Percentiles rank a stretch among this genome's conserved stretches.
Conservation (phyloP, 176 grass and related monocot species). For the Lolium rigidum region DNA sequence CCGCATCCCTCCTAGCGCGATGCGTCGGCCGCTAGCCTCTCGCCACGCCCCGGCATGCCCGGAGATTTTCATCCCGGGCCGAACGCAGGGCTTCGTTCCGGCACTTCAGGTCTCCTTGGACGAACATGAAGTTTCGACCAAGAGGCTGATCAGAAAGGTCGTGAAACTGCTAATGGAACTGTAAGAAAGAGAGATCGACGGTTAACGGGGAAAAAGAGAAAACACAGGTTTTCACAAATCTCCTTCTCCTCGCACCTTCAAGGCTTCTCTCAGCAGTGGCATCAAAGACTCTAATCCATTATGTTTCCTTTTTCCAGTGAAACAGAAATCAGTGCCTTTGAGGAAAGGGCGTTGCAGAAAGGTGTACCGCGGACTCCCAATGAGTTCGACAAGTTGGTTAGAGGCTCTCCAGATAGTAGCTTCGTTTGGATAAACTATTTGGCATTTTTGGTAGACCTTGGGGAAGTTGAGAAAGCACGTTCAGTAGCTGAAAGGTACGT, state of each 20-base stretch:
- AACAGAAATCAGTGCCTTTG: slow-evolving; percentile 83
- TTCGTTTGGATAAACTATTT: slow-evolving; percentile 98
- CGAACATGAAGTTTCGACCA: slow-evolving; percentile 58
- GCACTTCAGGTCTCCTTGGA: slow-evolving; percentile 83
- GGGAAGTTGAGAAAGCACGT: slow-evolving; percentile 84
- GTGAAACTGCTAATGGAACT: slow-evolving; percentile 41
- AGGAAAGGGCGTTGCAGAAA: slow-evolving; percentile 75
- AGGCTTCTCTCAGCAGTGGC: neutral
- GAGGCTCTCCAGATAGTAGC: slow-evolving; percentile 85
- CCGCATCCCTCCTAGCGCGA: too few species aligned
- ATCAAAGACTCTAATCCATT: neutral
- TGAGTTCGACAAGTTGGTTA: slow-evolving; percentile 90
- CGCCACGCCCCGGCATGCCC: neutral
- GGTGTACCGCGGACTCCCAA: slow-evolving; percentile 72
- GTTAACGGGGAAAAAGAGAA: slow-evolving; percentile 66
- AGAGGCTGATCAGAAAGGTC: slow-evolving; percentile 50
- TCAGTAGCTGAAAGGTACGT: slow-evolving; percentile 80
- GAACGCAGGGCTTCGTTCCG: slow-evolving; percentile 52
- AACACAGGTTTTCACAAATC: slow-evolving; percentile 66
- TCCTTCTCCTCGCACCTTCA: slow-evolving; percentile 19
- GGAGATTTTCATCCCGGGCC: slow-evolving; percentile 39
- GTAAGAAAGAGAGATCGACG: slow-evolving; percentile 61
- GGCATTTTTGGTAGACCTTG: slow-evolving; percentile 74
- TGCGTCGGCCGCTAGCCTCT: too few species aligned
- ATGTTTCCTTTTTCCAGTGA: slow-evolving; percentile 51